Evolutionary conservation across 371 early-diverging fungal genomes (phyloP).

Genomic region (Fennellomyces sp.): DNA sequence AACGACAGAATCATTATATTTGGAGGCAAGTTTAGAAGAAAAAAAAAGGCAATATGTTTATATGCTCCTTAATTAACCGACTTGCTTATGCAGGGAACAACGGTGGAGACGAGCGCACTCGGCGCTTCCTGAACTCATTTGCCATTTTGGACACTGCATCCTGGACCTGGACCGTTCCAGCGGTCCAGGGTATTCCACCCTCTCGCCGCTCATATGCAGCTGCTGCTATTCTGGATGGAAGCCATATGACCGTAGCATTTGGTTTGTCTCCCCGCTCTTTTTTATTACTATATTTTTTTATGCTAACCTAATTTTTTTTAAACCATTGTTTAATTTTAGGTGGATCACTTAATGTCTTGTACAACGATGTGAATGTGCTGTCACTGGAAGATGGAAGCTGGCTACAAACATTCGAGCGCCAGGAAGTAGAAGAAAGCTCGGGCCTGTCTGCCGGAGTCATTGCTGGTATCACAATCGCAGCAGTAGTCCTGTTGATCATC

Average conservation of each 20-base stretch:
- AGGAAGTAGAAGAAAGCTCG: constrained; percentile 5
- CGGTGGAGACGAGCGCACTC: constrained; percentile 16
- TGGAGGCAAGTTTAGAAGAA: constrained; percentile 37
- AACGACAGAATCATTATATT: constrained; percentile 43
- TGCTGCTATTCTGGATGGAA: constrained; percentile 34
- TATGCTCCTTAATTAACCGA: background rate
- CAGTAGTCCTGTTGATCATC: constrained; percentile 31
- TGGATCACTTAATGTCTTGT: constrained; percentile 31
- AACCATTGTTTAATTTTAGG: constrained; percentile 20
- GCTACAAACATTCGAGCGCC: constrained; percentile 32
- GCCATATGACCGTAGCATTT: constrained; percentile 43
- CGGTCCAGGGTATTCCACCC: constrained; percentile 37
- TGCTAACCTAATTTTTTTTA: background rate
- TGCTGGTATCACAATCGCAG: constrained; percentile 47
- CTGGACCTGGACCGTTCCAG: constrained; percentile 43
- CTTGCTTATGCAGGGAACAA: constrained; percentile 29
- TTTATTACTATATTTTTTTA: constrained; percentile 11
- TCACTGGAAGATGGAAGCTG: constrained; percentile 23
- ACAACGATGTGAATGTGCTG: constrained; percentile 48
- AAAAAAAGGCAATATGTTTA: background rate
- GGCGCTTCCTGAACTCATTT: constrained; percentile 31
- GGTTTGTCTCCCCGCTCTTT: too few species aligned
- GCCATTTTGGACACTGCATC: constrained; percentile 43
- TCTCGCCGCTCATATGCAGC: constrained; percentile 42
- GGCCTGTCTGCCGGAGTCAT: constrained; percentile 39